Conservation (phyloP, 2,329 filamentous ascomycete species). For the Sclerotiophoma versabilis region DNA sequence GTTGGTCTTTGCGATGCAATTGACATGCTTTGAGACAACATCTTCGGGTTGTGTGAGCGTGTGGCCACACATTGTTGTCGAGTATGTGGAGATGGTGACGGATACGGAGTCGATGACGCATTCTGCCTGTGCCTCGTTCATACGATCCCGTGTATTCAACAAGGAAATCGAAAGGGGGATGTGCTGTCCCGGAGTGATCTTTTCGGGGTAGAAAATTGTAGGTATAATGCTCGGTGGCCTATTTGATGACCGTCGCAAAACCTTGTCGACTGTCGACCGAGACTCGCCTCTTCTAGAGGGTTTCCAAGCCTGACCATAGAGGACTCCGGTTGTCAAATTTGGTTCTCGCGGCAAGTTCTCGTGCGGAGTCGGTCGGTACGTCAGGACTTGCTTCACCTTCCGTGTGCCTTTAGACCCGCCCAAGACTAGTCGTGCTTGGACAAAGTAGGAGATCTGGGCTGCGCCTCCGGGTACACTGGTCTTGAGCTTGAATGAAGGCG, state of each 20-base stretch:
- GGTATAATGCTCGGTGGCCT: conserved; percentile 39
- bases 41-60: conserved; percentile 37
- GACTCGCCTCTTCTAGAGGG: conserved; percentile 22
- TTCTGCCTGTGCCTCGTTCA: conserved; percentile 25
- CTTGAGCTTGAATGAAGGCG: conserved; percentile 41
- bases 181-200: conserved; percentile 40
- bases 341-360: conserved; percentile 22
- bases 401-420: conserved; percentile 21
- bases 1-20: conserved; percentile 37
- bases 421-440: conserved; percentile 36
- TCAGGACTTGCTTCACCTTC: conserved; percentile 33
- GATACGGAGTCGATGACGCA: conserved; percentile 39
- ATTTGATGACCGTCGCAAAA: conserved; percentile 27
- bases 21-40: conserved; percentile 38
- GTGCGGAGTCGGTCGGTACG: conserved; percentile 34
- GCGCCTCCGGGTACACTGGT: conserved; percentile 37
- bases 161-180: conserved; percentile 41
- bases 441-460: conserved; percentile 40
- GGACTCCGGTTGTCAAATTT: conserved; percentile 29
- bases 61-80: conserved; percentile 40
- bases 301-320: conserved; percentile 42
- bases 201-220: conserved; percentile 37
- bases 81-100: conserved; percentile 43
- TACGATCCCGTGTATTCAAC: conserved; percentile 28
- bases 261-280: conserved; percentile 30